A percentile compares a stretch with the other conserved stretches of the same genome.
phyloP scores from a whole-genome alignment of 805 yeast genomes.

The Teunomyces gatunensis region DNA sequence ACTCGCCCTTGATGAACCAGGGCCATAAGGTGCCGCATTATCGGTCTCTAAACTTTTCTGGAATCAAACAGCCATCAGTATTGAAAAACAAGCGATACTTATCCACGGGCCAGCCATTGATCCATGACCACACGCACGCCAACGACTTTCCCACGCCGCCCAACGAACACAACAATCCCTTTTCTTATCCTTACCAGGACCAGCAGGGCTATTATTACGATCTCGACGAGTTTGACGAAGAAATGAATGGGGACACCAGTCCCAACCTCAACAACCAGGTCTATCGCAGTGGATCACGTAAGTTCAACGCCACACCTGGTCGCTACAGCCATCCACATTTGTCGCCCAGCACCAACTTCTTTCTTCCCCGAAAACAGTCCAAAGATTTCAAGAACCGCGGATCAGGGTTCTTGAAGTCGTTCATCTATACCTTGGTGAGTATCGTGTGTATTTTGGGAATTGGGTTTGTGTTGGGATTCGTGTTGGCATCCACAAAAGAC shows the following conservation, averaged over 20 bases:
- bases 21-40: constrained; percentile 36
- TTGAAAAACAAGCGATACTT: constrained; percentile 33
- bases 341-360: constrained; percentile 21
- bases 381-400: constrained; percentile 9
- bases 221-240: constrained; percentile 38
- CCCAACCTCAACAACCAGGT: constrained; percentile 1
- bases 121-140: constrained; percentile 5
- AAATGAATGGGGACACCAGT: constrained; percentile 7
- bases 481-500: constrained; percentile 84
- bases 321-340: constrained; percentile 18
- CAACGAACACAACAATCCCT: constrained; percentile 19
- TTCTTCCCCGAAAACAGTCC: constrained; percentile 31
- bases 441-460: constrained; percentile 54
- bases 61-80: constrained; percentile 17
- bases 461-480: constrained; percentile 81
- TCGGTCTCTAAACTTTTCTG: constrained; percentile 35
- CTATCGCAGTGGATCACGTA: constrained; percentile 5
- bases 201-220: constrained; percentile 33
- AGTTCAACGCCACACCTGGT: constrained; percentile 4
- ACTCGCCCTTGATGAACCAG: constrained; percentile 28
- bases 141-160: constrained; percentile 10
- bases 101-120: constrained; percentile 33
- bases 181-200: constrained; percentile 36
- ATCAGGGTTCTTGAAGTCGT: constrained; percentile 25
- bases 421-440: constrained; percentile 43